Evolutionary conservation across 2,329 filamentous ascomycete genomes (phyloP), one percentile per base, ranked within the genome.

Genomic region (Xylaria hypoxylon): DNA sequence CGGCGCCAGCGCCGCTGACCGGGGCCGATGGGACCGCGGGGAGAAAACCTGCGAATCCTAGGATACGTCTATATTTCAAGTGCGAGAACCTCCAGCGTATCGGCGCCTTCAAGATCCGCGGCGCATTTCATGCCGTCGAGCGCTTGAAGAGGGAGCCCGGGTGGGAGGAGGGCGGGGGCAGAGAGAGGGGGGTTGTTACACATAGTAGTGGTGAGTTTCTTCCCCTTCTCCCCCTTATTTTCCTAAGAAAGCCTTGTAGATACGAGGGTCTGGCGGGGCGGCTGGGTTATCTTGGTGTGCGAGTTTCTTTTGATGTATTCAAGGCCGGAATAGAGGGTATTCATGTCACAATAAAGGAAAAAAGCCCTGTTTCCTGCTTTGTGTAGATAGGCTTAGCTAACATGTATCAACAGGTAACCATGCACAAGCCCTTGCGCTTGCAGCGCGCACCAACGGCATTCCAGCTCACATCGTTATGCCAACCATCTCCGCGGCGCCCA

Each of bases 391-490:
- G 13, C 31, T 5, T 19, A 19, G 67, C 68, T 71, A 67, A 72
- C 45, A 42, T n/a, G 13, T 2, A 56, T 55, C 40, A 2, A 44
- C 69, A 95, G 94, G 95, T 66, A 98, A 98, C 80, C 96, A 98
- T 77, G 95, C 95, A 0, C 94, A 97, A 83, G 95, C 96, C 1
- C 89, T 98, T 63, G 89, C 95, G 1, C 90, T 97, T 57, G 95
- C 95, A 0, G 94, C 95, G 2, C 85, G 84, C 19, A 90, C 90
- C 42, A 88, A 91, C 76, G 81, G 84, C 59, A 89, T 97, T 68
- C 90, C 91, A 11, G 93, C 93, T 0, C 88, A 95, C 81, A 94
- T 98, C 75, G 90, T 98, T 65, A 98, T 98, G 95, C 95, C 95
- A 0, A 78, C 81, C n/a, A 96, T 96, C 76, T 91, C 90, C 63